These are phyloP conservation scores for Fusarium concolor DNA, from an alignment of 2,329 filamentous ascomycete genomes.

Conservation along the genomic window DNA sequence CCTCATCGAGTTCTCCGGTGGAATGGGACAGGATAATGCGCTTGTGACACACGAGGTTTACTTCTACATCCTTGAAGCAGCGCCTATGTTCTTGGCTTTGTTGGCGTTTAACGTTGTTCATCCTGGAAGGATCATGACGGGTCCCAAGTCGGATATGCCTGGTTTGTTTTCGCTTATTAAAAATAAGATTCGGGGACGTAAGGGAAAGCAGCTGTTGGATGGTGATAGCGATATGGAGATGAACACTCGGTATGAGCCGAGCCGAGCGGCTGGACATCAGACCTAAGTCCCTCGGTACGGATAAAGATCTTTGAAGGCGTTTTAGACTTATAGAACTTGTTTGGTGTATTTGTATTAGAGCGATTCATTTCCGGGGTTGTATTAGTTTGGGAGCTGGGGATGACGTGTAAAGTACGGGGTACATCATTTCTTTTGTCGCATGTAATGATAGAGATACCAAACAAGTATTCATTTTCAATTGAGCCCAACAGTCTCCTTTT, in stretches of 20 bases:
- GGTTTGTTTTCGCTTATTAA: constrained; percentile 23
- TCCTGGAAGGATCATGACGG: constrained; percentile 50
- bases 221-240: constrained; percentile 33
- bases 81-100: constrained; percentile 58
- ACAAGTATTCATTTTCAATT: rapidly evolving
- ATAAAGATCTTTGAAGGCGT: rapidly evolving
- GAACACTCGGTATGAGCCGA: constrained; percentile 6
- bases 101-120: constrained; percentile 56
- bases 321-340: background rate
- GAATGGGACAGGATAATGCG: constrained; percentile 45
- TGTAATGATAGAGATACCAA: background rate
- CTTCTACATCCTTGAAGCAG: constrained; percentile 60
- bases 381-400: rapidly evolving
- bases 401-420: too few species aligned
- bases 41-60: constrained; percentile 55
- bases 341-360: too few species aligned
- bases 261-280: background rate
- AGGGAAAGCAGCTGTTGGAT: constrained; percentile 29
- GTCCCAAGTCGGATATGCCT: constrained; percentile 37
- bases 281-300: background rate
- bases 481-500: background rate
- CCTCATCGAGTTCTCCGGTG: constrained; percentile 62
- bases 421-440: too few species aligned
- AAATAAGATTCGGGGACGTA: background rate
- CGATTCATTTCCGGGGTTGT: rapidly evolving